Evolutionary conservation across 2,329 filamentous ascomycete species (phyloP).

Genomic region (Colletotrichum somersetense): DNA sequence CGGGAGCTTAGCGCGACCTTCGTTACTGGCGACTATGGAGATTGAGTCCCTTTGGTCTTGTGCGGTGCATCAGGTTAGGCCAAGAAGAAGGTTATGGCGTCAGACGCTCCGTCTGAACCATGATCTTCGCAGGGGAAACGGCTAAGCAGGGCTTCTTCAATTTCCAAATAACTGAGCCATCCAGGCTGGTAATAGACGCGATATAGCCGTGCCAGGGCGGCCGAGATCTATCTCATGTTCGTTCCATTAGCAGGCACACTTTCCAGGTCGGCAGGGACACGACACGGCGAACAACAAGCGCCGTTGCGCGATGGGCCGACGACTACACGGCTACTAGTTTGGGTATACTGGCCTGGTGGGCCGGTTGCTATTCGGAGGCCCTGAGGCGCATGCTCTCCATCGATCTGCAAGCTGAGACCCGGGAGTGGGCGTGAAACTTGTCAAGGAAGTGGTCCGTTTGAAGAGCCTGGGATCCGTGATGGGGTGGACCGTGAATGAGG

Average conservation of each 20-base stretch:
- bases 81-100: conserved; percentile 54
- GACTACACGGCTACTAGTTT: neutral
- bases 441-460: conserved; percentile 46
- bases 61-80: conserved; percentile 54
- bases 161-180: conserved; percentile 40
- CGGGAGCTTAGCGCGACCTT: conserved; percentile 30
- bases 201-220: conserved; percentile 29
- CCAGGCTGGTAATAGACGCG: conserved; percentile 27
- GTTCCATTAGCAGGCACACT: conserved; percentile 28
- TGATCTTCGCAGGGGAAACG: conserved; percentile 54
- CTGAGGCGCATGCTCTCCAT: conserved; percentile 48
- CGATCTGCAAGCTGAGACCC: conserved; percentile 59
- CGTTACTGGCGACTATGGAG: conserved; percentile 29
- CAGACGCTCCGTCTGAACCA: conserved; percentile 57
- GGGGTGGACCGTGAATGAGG: conserved; percentile 38
- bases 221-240: conserved; percentile 30
- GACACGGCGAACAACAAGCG: conserved; percentile 22
- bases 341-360: neutral
- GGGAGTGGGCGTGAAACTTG: conserved; percentile 56
- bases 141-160: conserved; percentile 46
- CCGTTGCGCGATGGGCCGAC: conserved; percentile 9
- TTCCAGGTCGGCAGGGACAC: conserved; percentile 6
- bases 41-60: conserved; percentile 42
- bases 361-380: conserved; percentile 27
- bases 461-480: conserved; percentile 39